Conservation (phyloP, 768 basidiomycete genomes). For the Phlebiopsis flavidoalba region DNA sequence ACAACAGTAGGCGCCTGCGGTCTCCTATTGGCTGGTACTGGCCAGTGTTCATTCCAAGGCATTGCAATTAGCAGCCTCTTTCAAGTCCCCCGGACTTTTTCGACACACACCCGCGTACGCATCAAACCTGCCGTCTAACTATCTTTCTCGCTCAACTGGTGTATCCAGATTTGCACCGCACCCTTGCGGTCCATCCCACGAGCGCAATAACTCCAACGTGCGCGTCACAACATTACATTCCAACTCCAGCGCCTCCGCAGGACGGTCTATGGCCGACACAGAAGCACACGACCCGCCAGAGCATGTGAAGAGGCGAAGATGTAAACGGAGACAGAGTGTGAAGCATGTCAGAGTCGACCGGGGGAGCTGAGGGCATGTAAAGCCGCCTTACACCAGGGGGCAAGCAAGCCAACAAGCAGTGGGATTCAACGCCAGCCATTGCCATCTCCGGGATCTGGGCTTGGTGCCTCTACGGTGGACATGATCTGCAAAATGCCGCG, state of each 20-base stretch:
- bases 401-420: conserved; percentile 8
- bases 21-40: conserved; percentile 19
- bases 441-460: conserved; percentile 16
- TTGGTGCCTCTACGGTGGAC: conserved; percentile 12
- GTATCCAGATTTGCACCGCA: neutral
- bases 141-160: neutral
- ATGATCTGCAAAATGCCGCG: conserved; percentile 8
- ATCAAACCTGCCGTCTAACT: neutral
- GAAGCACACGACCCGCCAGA: conserved; percentile 46
- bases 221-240: conserved; percentile 20
- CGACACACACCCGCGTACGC: neutral
- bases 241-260: conserved; percentile 47
- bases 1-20: conserved; percentile 3
- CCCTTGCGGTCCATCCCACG: neutral
- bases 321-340: conserved; percentile 4
- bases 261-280: conserved; percentile 80
- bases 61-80: neutral
- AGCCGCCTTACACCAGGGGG: conserved; percentile 5
- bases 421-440: conserved; percentile 18
- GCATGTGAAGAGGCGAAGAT: conserved; percentile 25
- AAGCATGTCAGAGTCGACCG: conserved; percentile 2
- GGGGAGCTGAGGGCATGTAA: conserved; percentile 5
- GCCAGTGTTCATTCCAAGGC: conserved; percentile 3
- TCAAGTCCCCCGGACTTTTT: conserved; percentile 2
- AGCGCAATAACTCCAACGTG: neutral